Conservation (phyloP, 1,284 basidiomycete genomes). For the Ustilago nuda region DNA sequence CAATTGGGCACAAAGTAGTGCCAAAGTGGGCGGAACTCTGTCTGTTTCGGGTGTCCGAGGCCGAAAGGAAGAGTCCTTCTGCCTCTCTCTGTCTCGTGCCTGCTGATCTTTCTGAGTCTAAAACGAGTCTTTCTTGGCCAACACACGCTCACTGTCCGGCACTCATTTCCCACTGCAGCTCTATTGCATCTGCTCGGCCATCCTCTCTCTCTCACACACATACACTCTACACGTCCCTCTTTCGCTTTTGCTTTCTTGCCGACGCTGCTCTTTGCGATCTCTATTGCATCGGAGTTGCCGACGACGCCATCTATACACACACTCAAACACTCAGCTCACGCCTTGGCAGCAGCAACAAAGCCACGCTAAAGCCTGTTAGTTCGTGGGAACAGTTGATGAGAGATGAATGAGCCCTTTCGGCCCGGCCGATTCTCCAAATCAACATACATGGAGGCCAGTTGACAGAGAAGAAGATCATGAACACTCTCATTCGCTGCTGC, state of each 20-base stretch:
- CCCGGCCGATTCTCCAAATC: background rate
- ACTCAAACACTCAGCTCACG: background rate
- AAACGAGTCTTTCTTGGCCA: background rate
- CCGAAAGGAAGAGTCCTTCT: background rate
- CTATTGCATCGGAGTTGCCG: constrained; percentile 5
- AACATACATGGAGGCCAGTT: background rate
- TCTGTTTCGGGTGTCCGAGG: background rate
- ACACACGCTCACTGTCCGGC: background rate
- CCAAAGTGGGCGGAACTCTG: background rate
- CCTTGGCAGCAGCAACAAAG: background rate
- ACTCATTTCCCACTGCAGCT: constrained; percentile 2
- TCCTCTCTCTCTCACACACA: background rate
- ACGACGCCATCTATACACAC: background rate
- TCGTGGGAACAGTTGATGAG: constrained; percentile 1
- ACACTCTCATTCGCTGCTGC: background rate
- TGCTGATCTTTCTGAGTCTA: background rate
- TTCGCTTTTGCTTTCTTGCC: background rate
- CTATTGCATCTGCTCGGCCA: constrained; percentile 1
- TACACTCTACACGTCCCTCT: background rate
- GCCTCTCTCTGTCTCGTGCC: background rate
- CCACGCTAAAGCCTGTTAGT: background rate
- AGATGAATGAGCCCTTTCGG: background rate
- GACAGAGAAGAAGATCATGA: background rate
- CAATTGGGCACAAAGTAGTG: background rate
- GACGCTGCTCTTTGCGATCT: background rate